Percentiles rank a stretch among this genome's conserved stretches.
These are phyloP conservation scores for Camellia granthamiana DNA, from an alignment of 148 eudicot genomes.

Conservation along the genomic window DNA sequence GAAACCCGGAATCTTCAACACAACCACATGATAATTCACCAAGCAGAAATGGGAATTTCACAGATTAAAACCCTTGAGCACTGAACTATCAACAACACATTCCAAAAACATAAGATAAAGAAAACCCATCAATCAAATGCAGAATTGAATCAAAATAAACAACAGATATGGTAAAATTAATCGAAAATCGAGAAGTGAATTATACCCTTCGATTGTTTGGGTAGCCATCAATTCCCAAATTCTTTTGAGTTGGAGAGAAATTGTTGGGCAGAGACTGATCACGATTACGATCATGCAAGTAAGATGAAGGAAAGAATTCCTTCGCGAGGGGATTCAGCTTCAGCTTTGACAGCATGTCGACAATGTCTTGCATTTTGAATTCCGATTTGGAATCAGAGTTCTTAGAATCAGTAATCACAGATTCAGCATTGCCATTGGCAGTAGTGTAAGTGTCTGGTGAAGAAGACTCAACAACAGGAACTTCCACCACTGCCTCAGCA, in stretches of 20 bases:
- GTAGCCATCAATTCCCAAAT: slow-evolving; percentile 35
- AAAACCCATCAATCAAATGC: slow-evolving; percentile 24
- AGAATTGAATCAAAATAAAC: slow-evolving; percentile 9
- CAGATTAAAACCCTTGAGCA: slow-evolving; percentile 18
- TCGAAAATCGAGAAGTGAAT: neutral
- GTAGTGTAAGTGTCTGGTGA: slow-evolving; percentile 22
- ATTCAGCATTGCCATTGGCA: slow-evolving; percentile 8
- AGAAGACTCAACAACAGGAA: slow-evolving; percentile 37
- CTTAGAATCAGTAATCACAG: slow-evolving; percentile 22
- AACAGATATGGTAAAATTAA: neutral
- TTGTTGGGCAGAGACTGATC: slow-evolving; percentile 35
- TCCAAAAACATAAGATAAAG: slow-evolving; percentile 4
- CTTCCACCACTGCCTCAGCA: slow-evolving; percentile 51
- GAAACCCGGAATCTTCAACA: neutral
- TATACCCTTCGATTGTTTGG: slow-evolving; percentile 74
- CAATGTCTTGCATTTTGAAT: slow-evolving; percentile 55
- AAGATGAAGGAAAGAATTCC: slow-evolving; percentile 76
- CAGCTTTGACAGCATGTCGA: slow-evolving; percentile 62
- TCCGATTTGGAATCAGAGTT: slow-evolving; percentile 55
- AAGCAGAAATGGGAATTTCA: neutral
- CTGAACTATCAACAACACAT: neutral
- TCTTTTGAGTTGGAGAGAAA: slow-evolving; percentile 37
- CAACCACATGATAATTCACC: neutral
- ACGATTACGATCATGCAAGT: slow-evolving; percentile 28
- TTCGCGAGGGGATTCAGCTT: slow-evolving; percentile 80